Evolutionary conservation across 2,329 filamentous ascomycete species (phyloP), one percentile per base, ranked within the genome.

Genomic region (Pseudogymnoascus sp.): DNA sequence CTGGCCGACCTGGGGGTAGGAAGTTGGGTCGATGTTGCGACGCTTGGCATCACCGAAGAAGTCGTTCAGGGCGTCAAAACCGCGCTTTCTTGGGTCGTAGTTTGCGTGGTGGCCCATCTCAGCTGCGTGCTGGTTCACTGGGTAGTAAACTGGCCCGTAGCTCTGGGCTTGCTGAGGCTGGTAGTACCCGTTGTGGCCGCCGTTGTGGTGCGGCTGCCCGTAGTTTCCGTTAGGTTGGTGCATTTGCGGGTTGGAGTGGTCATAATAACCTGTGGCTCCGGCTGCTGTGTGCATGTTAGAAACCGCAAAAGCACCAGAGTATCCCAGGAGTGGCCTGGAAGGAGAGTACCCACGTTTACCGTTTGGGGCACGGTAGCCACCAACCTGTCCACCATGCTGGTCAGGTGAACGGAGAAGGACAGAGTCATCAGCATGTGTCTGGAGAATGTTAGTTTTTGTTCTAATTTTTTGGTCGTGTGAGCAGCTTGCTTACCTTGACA

Each of bases 11-110:
- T 96, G 90, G 64, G 89, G 84, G 76, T 97, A 97, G n/a, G 89
- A 95, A 62, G 83, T 83, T 2, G 93, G 90, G 74, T 97, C 91
- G 69, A 97, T 89, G 70, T 92, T 87, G 72, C 92, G 89, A 71
- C 93, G 90, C 82, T 97, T 97, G 69, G 92, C 87, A 73, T 90
- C 91, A 69, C 90, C 91, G 69, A 97, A 96, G 79, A 97, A 96
- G 74, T 96, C 91, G 73, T 96, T 93, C 65, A 97, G 80, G 64
- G 90, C 89, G 72, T 97, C 92, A 69, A 89, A 90, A n/a, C 86
- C 86, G 66, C 92, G 90, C 79, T 93, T 95, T 72, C 90, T 86
- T 69, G 86, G 83, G 72, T 93, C 90, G 71, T 89, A 85, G 50
- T 14, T n/a, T 53, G 62, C 61, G 64, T 85, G 82, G 72, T 89